Percentiles rank a stretch among this genome's conserved stretches.
These are phyloP conservation scores for Ustanciosporium gigantosporum DNA, from an alignment of 1,284 basidiomycete genomes.

Conservation along the genomic window DNA sequence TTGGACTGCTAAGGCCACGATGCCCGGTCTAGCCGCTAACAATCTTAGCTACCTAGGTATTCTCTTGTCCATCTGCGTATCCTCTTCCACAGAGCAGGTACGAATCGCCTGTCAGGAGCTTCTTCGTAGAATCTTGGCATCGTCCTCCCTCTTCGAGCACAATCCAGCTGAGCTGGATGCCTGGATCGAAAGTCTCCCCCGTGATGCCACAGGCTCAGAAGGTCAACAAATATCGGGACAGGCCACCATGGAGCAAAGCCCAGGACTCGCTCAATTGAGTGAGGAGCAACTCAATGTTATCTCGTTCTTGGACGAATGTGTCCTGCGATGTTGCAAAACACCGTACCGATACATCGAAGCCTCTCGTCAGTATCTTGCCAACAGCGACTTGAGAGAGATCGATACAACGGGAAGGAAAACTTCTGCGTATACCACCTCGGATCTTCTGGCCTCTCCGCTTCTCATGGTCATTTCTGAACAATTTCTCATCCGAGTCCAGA, in stretches of 20 bases:
- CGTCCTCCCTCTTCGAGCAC: slow-evolving; percentile 80
- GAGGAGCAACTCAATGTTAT: slow-evolving; percentile 65
- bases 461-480: slow-evolving; percentile 44
- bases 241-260: background rate
- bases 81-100: slow-evolving; percentile 25
- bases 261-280: slow-evolving; percentile 54
- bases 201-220: background rate
- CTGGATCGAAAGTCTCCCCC: slow-evolving; percentile 70
- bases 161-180: slow-evolving; percentile 72
- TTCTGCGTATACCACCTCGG: background rate
- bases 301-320: slow-evolving; percentile 81
- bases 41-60: slow-evolving; percentile 39
- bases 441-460: slow-evolving; percentile 31
- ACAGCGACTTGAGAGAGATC: too few relatives aligned
- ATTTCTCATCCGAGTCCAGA: slow-evolving; percentile 37
- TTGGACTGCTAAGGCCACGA: slow-evolving; percentile 67
- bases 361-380: slow-evolving; percentile 58
- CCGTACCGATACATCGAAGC: slow-evolving; percentile 87
- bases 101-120: slow-evolving; percentile 29
- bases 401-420: background rate
- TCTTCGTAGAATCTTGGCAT: slow-evolving; percentile 63
- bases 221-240: too few relatives aligned
- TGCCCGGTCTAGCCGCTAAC: slow-evolving; percentile 65
- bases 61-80: slow-evolving; percentile 32
- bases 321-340: slow-evolving; percentile 79